phyloP scores from a whole-genome alignment of 306 rosid genomes.

The Luffa acutangula region DNA sequence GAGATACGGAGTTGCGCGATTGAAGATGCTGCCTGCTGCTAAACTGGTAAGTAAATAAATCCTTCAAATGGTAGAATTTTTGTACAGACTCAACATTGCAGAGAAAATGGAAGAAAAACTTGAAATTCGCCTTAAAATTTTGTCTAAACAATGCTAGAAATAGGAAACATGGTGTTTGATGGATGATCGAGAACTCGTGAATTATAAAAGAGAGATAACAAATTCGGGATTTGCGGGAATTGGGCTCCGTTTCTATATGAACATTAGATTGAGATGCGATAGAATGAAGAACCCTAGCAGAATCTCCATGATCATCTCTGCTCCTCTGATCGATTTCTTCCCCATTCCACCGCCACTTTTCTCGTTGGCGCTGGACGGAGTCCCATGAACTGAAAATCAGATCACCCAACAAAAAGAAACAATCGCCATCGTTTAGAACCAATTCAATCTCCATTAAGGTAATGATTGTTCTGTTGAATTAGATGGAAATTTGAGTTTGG shows the following conservation, averaged over 20 bases:
- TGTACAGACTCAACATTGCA: not conserved
- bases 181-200: not conserved
- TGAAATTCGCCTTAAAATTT: not conserved
- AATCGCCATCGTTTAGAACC: not conserved
- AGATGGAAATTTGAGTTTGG: not conserved
- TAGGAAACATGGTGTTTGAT: not conserved
- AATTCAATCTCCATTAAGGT: not conserved
- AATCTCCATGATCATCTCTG: constrained; percentile 23
- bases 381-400: constrained; percentile 9
- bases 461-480: not conserved
- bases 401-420: not conserved
- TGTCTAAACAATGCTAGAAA: not conserved
- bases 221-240: not conserved
- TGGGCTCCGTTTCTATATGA: not conserved
- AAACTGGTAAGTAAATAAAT: not conserved
- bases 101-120: not conserved
- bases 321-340: constrained; percentile 20
- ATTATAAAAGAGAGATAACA: not conserved
- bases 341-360: constrained; percentile 34
- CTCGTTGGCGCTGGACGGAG: constrained; percentile 18
- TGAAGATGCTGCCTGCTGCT: not conserved
- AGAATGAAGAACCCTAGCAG: constrained; percentile 25
- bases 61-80: not conserved
- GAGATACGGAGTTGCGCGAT: no score
- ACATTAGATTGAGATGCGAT: constrained; percentile 1